These are phyloP conservation scores for Penicillium riverlandense DNA, from an alignment of 495 filamentous ascomycete species.

Conservation along the genomic window DNA sequence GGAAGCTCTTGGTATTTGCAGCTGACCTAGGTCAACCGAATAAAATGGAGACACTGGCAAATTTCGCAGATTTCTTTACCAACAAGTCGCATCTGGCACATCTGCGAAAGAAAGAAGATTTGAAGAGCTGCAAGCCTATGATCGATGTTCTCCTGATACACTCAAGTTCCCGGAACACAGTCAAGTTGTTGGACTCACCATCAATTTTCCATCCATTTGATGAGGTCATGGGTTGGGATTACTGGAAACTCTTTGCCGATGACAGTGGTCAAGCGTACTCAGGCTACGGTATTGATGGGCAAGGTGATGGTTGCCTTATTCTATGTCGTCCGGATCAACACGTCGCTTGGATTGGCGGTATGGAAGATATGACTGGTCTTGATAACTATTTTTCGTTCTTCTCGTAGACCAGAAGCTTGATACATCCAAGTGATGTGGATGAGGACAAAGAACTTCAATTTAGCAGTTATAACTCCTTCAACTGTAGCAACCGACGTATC, in stretches of 20 bases:
- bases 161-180: constrained; percentile 1
- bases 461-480: too few relatives aligned
- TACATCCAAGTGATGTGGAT: too few relatives aligned
- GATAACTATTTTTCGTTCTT: constrained; percentile 10
- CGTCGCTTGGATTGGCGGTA: constrained; percentile 14
- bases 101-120: background rate
- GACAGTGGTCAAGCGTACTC: constrained; percentile 8
- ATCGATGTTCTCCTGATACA: constrained; percentile 13
- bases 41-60: background rate
- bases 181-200: constrained; percentile 14
- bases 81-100: background rate
- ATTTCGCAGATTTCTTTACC: constrained; percentile 1
- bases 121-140: background rate
- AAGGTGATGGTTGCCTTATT: constrained; percentile 10
- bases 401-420: too few relatives aligned
- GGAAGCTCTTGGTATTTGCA: constrained; percentile 55
- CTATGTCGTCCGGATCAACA: constrained; percentile 25
- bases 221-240: constrained; percentile 19
- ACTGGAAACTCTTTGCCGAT: constrained; percentile 17
- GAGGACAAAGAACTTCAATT: too few relatives aligned
- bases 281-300: constrained; percentile 9
- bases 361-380: constrained; percentile 9
- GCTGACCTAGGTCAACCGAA: constrained; percentile 33
- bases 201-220: constrained; percentile 23
- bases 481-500: too few relatives aligned